Evolutionary conservation across 495 filamentous ascomycete species (phyloP).

Genomic region (Xylaria cubensis): DNA sequence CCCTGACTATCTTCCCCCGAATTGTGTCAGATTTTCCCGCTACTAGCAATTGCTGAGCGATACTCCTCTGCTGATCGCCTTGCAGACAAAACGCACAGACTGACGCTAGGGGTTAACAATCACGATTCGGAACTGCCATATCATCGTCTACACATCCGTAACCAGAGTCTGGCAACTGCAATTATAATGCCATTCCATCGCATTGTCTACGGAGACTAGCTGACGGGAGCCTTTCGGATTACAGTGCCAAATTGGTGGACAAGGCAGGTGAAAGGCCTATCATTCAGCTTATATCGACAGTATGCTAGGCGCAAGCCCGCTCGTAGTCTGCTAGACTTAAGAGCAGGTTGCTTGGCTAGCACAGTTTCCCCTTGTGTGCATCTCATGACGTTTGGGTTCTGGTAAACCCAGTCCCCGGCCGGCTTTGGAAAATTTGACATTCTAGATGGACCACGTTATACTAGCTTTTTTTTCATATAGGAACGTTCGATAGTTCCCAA

Average conservation of each 20-base stretch:
- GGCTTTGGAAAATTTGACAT: not conserved
- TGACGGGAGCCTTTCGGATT: not conserved
- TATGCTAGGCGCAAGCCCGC: not conserved
- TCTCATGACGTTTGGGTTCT: not conserved
- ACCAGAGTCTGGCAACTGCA: not conserved
- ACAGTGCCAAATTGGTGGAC: not conserved
- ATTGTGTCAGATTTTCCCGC: not conserved
- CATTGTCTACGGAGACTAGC: not conserved
- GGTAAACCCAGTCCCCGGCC: not conserved
- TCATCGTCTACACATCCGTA: not conserved
- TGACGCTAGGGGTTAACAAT: not conserved
- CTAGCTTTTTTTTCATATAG: not conserved
- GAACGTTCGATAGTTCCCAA: conserved; percentile 2
- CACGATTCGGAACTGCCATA: not conserved
- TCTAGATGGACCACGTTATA: not conserved
- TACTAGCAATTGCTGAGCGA: not conserved
- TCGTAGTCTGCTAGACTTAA: not conserved
- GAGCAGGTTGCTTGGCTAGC: not conserved
- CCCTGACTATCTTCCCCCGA: not conserved
- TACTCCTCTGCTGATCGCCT: not conserved
- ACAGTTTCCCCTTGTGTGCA: not conserved
- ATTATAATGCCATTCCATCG: not conserved
- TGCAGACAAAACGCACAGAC: not conserved
- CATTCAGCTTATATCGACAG: not conserved
- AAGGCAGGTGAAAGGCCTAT: no score